phyloP scores from a whole-genome alignment of 805 yeast species.

The Phaffomyces thermotolerans region DNA sequence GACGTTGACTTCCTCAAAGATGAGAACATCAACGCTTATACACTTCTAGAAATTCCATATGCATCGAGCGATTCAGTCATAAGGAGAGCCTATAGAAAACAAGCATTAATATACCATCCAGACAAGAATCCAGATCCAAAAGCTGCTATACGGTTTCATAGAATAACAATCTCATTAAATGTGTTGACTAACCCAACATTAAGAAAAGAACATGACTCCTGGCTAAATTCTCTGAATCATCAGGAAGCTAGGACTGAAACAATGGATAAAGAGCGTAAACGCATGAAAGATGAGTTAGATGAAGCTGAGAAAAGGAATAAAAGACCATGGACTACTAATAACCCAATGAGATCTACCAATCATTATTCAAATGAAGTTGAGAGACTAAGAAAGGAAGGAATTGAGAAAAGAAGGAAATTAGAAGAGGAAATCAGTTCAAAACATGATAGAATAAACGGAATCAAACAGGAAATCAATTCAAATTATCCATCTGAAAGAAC shows the following conservation, averaged over 20 bases:
- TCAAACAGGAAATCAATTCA: neutral
- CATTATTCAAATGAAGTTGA: slow-evolving; percentile 14
- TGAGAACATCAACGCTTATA: slow-evolving; percentile 36
- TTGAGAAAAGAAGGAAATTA: slow-evolving; percentile 12
- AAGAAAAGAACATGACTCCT: slow-evolving; percentile 69
- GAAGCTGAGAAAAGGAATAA: slow-evolving; percentile 13
- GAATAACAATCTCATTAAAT: slow-evolving; percentile 77
- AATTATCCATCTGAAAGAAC: slow-evolving; percentile 5
- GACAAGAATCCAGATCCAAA: slow-evolving; percentile 76
- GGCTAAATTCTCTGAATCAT: slow-evolving; percentile 10
- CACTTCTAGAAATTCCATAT: slow-evolving; percentile 57
- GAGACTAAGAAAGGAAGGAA: slow-evolving; percentile 20
- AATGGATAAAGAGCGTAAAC: slow-evolving; percentile 12
- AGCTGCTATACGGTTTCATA: slow-evolving; percentile 90
- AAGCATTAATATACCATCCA: slow-evolving; percentile 75
- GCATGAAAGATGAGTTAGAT: slow-evolving; percentile 20
- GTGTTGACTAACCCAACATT: slow-evolving; percentile 71
- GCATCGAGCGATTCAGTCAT: slow-evolving; percentile 54
- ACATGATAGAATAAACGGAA: slow-evolving; percentile 3
- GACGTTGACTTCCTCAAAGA: slow-evolving; percentile 16
- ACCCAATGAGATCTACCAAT: slow-evolving; percentile 4
- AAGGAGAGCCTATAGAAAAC: slow-evolving; percentile 72
- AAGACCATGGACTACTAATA: slow-evolving; percentile 12
- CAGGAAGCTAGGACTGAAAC: slow-evolving; percentile 9
- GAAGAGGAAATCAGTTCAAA: slow-evolving; percentile 9